Percentiles rank a stretch among this genome's conserved stretches.
Conservation (phyloP, 2,329 filamentous ascomycete genomes). For the Chaetomiaceae sp. region DNA sequence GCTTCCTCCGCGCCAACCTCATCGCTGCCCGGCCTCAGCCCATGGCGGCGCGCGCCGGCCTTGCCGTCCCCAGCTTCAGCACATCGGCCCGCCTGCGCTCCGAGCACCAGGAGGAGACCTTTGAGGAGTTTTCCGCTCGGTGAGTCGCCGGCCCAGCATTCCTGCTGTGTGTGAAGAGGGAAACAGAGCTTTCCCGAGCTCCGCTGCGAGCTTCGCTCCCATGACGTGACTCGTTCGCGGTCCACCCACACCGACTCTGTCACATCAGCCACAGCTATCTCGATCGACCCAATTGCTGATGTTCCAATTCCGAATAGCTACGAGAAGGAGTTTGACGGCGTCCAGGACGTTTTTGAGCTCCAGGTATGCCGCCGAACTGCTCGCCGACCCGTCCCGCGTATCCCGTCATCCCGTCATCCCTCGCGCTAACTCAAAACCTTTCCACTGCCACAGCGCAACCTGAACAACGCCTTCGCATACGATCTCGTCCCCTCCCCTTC, state of each 20-base stretch:
- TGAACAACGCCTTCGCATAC: conserved; percentile 99
- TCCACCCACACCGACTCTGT: background rate
- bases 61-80: conserved; percentile 57
- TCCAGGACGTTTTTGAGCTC: conserved; percentile 99
- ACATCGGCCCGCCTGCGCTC: conserved; percentile 53
- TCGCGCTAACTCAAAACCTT: conserved; percentile 17
- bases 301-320: conserved; percentile 59
- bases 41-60: conserved; percentile 52
- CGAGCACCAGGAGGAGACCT: conserved; percentile 88
- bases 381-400: background rate
- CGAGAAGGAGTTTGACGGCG: conserved; percentile 97
- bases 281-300: conserved; percentile 37
- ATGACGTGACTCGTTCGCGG: conserved; percentile 15
- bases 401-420: background rate
- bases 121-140: conserved; percentile 98
- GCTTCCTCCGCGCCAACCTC: conserved; percentile 62
- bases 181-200: conserved; percentile 19
- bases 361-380: conserved; percentile 61
- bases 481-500: conserved; percentile 94
- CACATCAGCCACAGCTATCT: conserved; percentile 5
- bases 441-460: conserved; percentile 65
- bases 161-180: background rate
- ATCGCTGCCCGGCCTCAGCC: conserved; percentile 52
- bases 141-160: conserved; percentile 46
- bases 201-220: conserved; percentile 9